Conservation (phyloP, 306 rosid genomes). For the Styphnolobium japonicum region DNA sequence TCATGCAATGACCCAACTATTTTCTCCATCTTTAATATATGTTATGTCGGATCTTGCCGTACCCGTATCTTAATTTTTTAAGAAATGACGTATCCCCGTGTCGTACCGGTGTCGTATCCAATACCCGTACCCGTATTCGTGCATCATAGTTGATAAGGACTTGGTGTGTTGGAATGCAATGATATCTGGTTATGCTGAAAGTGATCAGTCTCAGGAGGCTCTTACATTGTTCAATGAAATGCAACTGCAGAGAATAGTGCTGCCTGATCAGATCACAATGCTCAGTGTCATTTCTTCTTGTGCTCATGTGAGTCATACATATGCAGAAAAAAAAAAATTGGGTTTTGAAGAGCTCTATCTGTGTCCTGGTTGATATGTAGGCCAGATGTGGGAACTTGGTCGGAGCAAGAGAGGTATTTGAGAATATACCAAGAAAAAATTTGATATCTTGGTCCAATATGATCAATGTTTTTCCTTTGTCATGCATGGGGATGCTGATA, state of each 20-base stretch:
- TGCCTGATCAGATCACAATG: conserved; percentile 79
- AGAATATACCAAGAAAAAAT: conserved; percentile 55
- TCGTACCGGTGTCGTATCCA: no score
- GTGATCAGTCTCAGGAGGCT: conserved; percentile 69
- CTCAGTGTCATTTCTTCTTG: conserved; percentile 77
- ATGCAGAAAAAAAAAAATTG: conserved; percentile 54
- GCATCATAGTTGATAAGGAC: no score
- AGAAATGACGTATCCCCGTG: no score
- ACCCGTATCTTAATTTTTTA: no score
- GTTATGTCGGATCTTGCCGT: no score
- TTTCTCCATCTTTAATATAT: no score
- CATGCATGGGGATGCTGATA: conserved; percentile 73
- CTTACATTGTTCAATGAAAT: conserved; percentile 62
- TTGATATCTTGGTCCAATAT: conserved; percentile 81
- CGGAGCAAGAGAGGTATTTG: not conserved
- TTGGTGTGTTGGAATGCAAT: conserved; percentile 81
- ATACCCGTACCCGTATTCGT: no score
- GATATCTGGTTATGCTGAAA: conserved; percentile 80
- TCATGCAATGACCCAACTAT: no score
- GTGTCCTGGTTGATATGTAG: conserved; percentile 59
- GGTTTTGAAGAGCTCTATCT: conserved; percentile 38
- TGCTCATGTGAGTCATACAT: conserved; percentile 61
- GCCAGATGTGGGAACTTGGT: conserved; percentile 52
- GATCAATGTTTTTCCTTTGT: conserved; percentile 75
- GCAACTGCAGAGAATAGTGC: conserved; percentile 37